Evolutionary conservation across 176 grass and related monocot species (phyloP), one percentile per base, ranked within the genome.

Genomic region (Oryza coarctata): DNA sequence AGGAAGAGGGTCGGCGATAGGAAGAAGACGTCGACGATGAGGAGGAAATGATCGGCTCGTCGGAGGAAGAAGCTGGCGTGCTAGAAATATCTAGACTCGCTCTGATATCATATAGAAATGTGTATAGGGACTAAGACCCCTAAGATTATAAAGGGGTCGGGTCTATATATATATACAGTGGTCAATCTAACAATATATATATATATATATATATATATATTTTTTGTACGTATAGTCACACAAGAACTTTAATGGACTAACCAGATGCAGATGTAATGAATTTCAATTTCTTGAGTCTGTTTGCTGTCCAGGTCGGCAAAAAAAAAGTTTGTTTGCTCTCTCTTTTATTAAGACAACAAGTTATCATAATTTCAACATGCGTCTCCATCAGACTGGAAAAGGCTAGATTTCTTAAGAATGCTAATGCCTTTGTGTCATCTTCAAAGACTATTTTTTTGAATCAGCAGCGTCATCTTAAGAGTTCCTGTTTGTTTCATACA

Each of bases 321-420:
- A 50, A 6, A 18, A 50, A 50, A 17, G 47, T 45, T 60, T 43
- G 78, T 36, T 65, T 18, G 26, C 29, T 29, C 60, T 63, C 83
- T 31, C 83, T 66, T 73, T 71, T 65, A 41, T 33, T 22, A 58
- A 86, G 63, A 49, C 12, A 71, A 72, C 5, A 31, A 9, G n/a
- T 17, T 68, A 47, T 60, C 35, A 4, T 77, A 58, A 47, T 23
- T 71, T 86, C 13, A 45, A 38, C 9, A 44, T 3, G 18, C 1
- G 73, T 86, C 73, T 44, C 79, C 23, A 49, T 89, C 83, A 39
- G 17, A 29, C 33, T 82, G 43, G 17, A 60, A 72, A 85, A 31
- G 3, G 28, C 29, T 66, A 9, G 29, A 25, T 73, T 86, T 35
- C n/a, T 78, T 74, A 68, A n/a, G 3, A 34, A 32, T 78, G 66